Evolutionary conservation across 352 stramenopile species (phyloP), one percentile per base, ranked within the genome.

Genomic region (Pythium aristosporum): DNA sequence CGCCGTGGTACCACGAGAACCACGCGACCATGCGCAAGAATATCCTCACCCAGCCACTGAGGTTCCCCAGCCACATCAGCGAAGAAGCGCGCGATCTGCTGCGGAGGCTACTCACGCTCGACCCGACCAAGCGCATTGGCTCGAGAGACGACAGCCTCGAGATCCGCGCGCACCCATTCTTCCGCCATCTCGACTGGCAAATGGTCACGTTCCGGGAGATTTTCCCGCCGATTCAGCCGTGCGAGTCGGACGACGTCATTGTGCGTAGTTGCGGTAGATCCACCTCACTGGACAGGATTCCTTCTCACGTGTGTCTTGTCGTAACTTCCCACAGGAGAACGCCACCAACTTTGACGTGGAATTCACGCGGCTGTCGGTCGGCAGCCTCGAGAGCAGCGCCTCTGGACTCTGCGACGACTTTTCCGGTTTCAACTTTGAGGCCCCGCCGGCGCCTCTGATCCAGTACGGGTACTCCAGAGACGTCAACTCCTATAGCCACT

Each of bases 261-360:
- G 78, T 87, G 76, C 50, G 79, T 80, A 13, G 10, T 3, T 20
- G 23, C 41, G 15, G 10, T 2, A 37, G 49, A 34, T 52, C 28
- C 25, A n/a, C 7, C 6, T 23, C n/a, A 1, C 13, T 54, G 12
- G 11, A 36, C 30, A 16, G 4, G 8, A 43, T 52, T 7, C 12
- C 7, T 28, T 20, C 20, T 56, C 25, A 41, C 13, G 8, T 41
- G 36, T 13, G 5, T 21, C 25, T 60, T 39, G 3, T 4, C 25
- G 25, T 49, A 60, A 51, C 16, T n/a, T 36, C 21, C 9, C 50
- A 11, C 41, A 82, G 74, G 72, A 80, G 15, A 80, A 89, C 32
- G 90, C 85, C 0, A 80, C 60, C 52, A 97, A 97, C 57, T 96
- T 98, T 63, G 76, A 92, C 51, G 64, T 79, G 28, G 87, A 97